Evolutionary conservation across 495 filamentous ascomycete genomes (phyloP).

Genomic region (Venustampulla echinocandica): DNA sequence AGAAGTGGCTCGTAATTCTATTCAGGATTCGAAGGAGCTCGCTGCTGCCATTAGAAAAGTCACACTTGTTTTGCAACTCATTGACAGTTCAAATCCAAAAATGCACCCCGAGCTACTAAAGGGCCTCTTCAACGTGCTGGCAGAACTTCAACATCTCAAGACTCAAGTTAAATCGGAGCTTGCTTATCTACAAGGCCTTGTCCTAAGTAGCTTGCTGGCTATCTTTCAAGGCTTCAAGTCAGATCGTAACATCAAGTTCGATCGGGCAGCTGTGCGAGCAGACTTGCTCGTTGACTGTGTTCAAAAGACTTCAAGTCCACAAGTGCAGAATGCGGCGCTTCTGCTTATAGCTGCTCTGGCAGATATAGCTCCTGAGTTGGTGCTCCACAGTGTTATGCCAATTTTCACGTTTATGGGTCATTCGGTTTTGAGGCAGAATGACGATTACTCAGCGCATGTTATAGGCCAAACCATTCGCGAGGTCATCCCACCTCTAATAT

Average conservation of each 20-base stretch:
- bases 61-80: constrained; percentile 79
- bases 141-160: constrained; percentile 75
- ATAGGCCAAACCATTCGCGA: constrained; percentile 82
- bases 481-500: constrained; percentile 84
- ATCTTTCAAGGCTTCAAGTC: constrained; percentile 69
- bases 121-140: constrained; percentile 70
- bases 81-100: constrained; percentile 67
- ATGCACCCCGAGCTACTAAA: constrained; percentile 63
- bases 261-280: constrained; percentile 65
- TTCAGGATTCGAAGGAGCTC: constrained; percentile 40
- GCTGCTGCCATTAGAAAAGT: constrained; percentile 57
- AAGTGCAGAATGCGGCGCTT: constrained; percentile 84
- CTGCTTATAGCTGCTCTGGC: constrained; percentile 81
- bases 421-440: constrained; percentile 77
- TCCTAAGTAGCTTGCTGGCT: constrained; percentile 64
- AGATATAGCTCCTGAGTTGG: constrained; percentile 72
- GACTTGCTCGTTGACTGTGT: constrained; percentile 89
- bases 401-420: constrained; percentile 97
- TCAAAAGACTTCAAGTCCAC: constrained; percentile 74
- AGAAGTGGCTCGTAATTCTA: constrained; percentile 36
- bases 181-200: constrained; percentile 74
- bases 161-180: constrained; percentile 62
- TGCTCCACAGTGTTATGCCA: constrained; percentile 95
- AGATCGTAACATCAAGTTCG: constrained; percentile 51
- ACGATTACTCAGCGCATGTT: constrained; percentile 92